These are phyloP conservation scores for Begonia masoniana DNA, from an alignment of 306 rosid genomes.

Conservation along the genomic window DNA sequence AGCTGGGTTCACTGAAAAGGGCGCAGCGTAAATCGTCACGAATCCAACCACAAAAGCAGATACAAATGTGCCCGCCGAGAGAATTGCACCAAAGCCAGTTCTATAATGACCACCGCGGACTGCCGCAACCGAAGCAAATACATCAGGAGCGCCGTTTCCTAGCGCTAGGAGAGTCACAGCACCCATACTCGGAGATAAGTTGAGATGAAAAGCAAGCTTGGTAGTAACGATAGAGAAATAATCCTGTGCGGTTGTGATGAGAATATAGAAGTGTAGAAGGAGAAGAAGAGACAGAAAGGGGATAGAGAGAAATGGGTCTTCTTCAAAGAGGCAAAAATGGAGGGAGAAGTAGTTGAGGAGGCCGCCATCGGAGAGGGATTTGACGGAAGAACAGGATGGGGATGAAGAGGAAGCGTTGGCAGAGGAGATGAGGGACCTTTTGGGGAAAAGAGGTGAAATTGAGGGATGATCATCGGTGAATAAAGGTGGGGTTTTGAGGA, in stretches of 20 bases:
- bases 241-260: constrained; percentile 76
- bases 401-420: neutral
- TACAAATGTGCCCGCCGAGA: constrained; percentile 86
- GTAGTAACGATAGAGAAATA: constrained; percentile 80
- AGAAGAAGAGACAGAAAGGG: constrained; percentile 42
- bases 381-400: constrained; percentile 17
- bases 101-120: constrained; percentile 67
- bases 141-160: constrained; percentile 94
- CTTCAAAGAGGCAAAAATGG: constrained; percentile 31
- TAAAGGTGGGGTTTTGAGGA: constrained; percentile 16
- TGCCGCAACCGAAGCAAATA: constrained; percentile 76
- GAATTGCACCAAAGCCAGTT: constrained; percentile 84
- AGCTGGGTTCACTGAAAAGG: constrained; percentile 58
- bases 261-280: constrained; percentile 66
- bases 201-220: constrained; percentile 55
- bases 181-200: constrained; percentile 69
- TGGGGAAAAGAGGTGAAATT: constrained; percentile 1
- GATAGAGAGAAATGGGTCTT: constrained; percentile 27
- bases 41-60: constrained; percentile 89
- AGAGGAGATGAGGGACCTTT: constrained; percentile 33
- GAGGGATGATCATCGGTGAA: constrained; percentile 2
- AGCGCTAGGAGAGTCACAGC: constrained; percentile 82
- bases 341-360: constrained; percentile 39
- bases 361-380: constrained; percentile 35
- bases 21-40: constrained; percentile 80